These are phyloP conservation scores for Zymoseptoria ardabiliae DNA, from an alignment of 2,329 filamentous ascomycete genomes.

Conservation along the genomic window DNA sequence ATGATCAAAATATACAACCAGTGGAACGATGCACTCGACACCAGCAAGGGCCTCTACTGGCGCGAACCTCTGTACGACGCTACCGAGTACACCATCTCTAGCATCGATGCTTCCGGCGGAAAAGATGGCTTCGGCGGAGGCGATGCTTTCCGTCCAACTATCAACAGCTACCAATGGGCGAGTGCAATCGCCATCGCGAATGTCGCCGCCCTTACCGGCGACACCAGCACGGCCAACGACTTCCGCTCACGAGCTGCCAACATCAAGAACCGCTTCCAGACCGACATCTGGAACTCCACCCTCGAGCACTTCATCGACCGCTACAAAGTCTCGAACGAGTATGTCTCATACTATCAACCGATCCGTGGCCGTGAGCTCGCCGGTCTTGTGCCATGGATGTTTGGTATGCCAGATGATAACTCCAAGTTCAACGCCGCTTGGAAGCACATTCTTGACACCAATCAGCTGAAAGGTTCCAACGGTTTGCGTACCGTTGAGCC, in stretches of 20 bases:
- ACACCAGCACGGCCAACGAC: conserved; percentile 13
- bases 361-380: conserved; percentile 40
- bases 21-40: conserved; percentile 35
- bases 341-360: conserved; percentile 34
- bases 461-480: conserved; percentile 29
- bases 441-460: conserved; percentile 32
- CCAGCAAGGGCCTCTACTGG: conserved; percentile 36
- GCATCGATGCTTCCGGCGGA: conserved; percentile 37
- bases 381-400: conserved; percentile 39
- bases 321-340: conserved; percentile 33
- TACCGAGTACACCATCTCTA: conserved; percentile 41
- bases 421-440: conserved; percentile 32
- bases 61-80: conserved; percentile 39
- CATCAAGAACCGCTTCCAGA: conserved; percentile 34
- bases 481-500: conserved; percentile 40
- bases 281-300: conserved; percentile 38
- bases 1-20: conserved; percentile 34
- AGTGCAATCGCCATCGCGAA: conserved; percentile 38
- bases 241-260: conserved; percentile 26
- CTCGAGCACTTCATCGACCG: conserved; percentile 41
- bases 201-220: conserved; percentile 30
- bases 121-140: conserved; percentile 37
- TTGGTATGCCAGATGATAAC: conserved; percentile 36
- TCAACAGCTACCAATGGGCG: conserved; percentile 40
- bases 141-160: conserved; percentile 37